Base-by-base conservation (phyloP, 441 rosid species). In the Rhodomyrtus psidioides region DNA sequence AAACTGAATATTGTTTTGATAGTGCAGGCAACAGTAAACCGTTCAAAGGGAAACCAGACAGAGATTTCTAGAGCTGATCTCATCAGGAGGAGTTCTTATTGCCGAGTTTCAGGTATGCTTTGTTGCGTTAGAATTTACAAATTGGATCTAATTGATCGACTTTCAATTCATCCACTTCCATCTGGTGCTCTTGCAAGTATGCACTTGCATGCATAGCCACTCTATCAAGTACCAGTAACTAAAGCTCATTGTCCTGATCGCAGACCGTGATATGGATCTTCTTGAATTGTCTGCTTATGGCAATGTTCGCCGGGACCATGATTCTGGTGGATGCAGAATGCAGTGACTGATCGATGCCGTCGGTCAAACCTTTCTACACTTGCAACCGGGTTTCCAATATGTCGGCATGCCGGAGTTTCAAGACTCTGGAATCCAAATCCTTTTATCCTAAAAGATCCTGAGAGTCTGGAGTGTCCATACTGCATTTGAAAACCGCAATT, bases 211-310 rank as follows among this genome's bases (percentile, higher is more conserved):
- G 83, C 59, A 21, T 15, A 54, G 55, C 24, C 27, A 34, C 83
- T 53, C 24, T 28, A 53, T 30, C 44, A 54, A 53, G 57, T n/a
- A 82, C 53, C 24, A 17, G 58, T 55, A 26, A 54, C 13, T 30
- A 27, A 53, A 34, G 58, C 26, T 39, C n/a, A 21, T 70, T 70
- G 49, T 70, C 79, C 79, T 34, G 49, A 74, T 60, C 65, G 83
- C 85, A 95, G 99, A 93, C 53, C 94, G 98, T 8, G 98, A 95
- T 86, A 93, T 97, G 99, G 98, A 96, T 90, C 95, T 97, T 49
- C 88, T 97, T 26, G 98, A 97, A 88, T 91, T 95, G 83, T 92
- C 98, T 81, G 95, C 98, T 76, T 97, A 91, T 83, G 98, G 99
- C 86, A 95, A 94, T 89, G 97, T 96, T 7, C 92, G 89, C 27